Base-by-base conservation (phyloP, 148 eudicot species). In the Rhododendron molle region DNA sequence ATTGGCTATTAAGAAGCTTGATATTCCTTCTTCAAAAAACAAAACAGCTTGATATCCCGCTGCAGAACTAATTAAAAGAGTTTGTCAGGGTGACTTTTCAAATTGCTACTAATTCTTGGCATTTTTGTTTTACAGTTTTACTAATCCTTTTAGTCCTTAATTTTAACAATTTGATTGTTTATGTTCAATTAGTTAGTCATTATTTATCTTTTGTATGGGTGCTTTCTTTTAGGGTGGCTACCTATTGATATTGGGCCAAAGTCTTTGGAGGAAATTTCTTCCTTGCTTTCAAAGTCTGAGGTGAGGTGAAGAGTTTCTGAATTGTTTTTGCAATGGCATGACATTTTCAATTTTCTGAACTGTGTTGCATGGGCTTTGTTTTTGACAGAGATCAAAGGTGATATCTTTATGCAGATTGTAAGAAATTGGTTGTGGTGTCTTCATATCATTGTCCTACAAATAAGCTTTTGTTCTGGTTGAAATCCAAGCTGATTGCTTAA, bases 241-340 rank as follows among this genome's bases (percentile, higher is more conserved):
- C 98, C 98, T 89, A 84, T 96, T 85, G 98, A 93, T 92, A 88
- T 96, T 74, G 98, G 98, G 87, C 95, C 98, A 84, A 87, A 83
- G 52, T 89, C 98, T 69, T 74, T 92, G 67, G 88, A 90, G 47
- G 93, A 92, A 81, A 90, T 96, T 77, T 86, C 91, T 81, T 84
- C 91, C 76, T 81, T 91, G 34, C 95, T 96, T 88, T 89, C 94
- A 78, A 74, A 86, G 72, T 93, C 93, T 88, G 87, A 96, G 98
- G 98, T 96, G 89, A 88, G 90, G 79, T 87, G 81, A 86, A 81
- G 20, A 84, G 83, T 83, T 74, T 86, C 12, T 86, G 16, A 85
- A 52, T n/a, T 88, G 40, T n/a, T 30, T 83, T 44, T 44, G 2
- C 10, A 12, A 43, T 15, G 69, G 56, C 76, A 30, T 78, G 36